phyloP scores from a whole-genome alignment of 441 rosid genomes.

The Pelargonium citronellum region DNA sequence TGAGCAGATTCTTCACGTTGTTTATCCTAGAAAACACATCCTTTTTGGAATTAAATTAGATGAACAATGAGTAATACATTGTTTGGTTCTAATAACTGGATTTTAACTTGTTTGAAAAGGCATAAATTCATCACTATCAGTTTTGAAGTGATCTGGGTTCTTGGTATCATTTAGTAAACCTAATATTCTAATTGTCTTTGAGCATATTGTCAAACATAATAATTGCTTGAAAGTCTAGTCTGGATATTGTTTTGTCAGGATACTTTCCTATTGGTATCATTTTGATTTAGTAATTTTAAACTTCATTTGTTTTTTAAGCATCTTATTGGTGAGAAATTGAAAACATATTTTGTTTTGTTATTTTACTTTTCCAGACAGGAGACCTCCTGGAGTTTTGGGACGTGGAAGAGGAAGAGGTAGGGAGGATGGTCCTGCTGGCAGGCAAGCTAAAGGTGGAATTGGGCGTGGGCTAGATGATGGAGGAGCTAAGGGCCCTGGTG shows the following conservation, averaged over 20 bases:
- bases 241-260: background rate
- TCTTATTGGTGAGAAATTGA: background rate
- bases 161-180: background rate
- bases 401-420: conserved; percentile 79
- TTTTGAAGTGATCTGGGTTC: background rate
- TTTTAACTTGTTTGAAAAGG: background rate
- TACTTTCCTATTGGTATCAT: too few relatives aligned
- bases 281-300: too few relatives aligned
- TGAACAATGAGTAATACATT: background rate
- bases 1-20: background rate
- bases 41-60: background rate
- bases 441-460: conserved; percentile 47
- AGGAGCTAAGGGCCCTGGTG: conserved; percentile 43
- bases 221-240: background rate
- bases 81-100: background rate
- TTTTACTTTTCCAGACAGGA: conserved; percentile 42
- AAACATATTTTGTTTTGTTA: background rate
- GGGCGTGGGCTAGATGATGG: conserved; percentile 74
- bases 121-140: background rate
- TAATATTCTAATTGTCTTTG: background rate
- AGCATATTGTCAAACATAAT: background rate
- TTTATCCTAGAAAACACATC: background rate
- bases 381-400: conserved; percentile 58
- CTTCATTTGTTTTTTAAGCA: too few relatives aligned
- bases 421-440: conserved; percentile 56